Evolutionary conservation across 495 filamentous ascomycete species (phyloP).

Genomic region (Pseudoneurospora amorphoporcata): DNA sequence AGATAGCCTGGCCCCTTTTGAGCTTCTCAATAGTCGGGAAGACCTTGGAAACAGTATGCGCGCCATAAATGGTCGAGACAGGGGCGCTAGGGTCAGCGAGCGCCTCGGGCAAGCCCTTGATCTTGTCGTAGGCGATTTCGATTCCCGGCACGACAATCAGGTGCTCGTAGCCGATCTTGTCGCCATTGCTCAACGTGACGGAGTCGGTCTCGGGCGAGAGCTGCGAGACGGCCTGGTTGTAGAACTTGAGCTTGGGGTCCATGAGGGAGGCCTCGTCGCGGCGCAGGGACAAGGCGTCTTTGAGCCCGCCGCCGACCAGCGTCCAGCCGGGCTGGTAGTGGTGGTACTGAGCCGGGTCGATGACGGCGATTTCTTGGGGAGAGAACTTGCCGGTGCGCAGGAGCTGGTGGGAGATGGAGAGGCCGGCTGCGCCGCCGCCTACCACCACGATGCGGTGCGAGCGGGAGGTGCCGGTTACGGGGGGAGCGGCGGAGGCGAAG

Average conservation of each 20-base stretch:
- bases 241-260: conserved; percentile 52
- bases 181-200: conserved; percentile 47
- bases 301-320: conserved; percentile 53
- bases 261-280: conserved; percentile 42
- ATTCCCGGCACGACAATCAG: conserved; percentile 56
- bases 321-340: conserved; percentile 68
- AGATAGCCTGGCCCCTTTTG: conserved; percentile 49
- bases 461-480: conserved; percentile 16
- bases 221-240: conserved; percentile 39
- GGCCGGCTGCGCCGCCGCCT: conserved; percentile 52
- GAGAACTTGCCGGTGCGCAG: conserved; percentile 43
- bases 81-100: conserved; percentile 42
- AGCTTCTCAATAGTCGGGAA: conserved; percentile 45
- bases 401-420: conserved; percentile 54
- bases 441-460: conserved; percentile 55
- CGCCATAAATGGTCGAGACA: conserved; percentile 57
- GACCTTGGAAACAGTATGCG: conserved; percentile 49
- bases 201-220: conserved; percentile 50
- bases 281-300: conserved; percentile 43
- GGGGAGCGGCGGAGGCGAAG: conserved; percentile 14
- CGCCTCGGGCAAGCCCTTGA: conserved; percentile 52
- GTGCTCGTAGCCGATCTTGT: conserved; percentile 52
- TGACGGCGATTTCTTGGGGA: conserved; percentile 53
- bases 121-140: conserved; percentile 41
- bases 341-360: conserved; percentile 55